Percentiles rank a stretch among this genome's conserved stretches.
Conservation (phyloP, 2,329 filamentous ascomycete species). For the Cladosporium sp. region DNA sequence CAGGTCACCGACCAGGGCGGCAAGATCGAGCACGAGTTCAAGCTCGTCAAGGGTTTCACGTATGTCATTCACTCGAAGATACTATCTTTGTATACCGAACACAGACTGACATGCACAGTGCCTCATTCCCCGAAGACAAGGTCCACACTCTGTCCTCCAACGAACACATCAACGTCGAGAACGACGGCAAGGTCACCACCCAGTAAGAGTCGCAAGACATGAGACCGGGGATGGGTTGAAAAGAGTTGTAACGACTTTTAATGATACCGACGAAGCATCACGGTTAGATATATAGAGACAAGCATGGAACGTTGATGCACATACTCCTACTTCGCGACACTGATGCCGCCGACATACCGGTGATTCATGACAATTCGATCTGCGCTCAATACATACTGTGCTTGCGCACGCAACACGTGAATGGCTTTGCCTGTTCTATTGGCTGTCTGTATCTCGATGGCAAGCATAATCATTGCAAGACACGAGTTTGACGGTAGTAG, state of each 20-base stretch:
- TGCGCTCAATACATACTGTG: neutral
- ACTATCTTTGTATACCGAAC: neutral
- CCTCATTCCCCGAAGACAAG: conserved; percentile 67
- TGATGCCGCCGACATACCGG: neutral
- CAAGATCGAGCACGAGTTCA: conserved; percentile 80
- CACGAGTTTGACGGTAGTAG: neutral
- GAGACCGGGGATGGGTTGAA: neutral
- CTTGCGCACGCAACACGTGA: neutral
- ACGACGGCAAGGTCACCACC: conserved; percentile 67
- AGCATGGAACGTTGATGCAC: neutral
- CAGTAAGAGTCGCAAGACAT: conserved; percentile 53
- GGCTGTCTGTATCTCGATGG: neutral
- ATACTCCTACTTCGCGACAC: neutral
- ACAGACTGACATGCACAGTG: conserved; percentile 53
- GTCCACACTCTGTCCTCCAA: conserved; percentile 66
- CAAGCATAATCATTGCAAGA: neutral
- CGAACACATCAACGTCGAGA: conserved; percentile 77
- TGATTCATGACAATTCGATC: neutral
- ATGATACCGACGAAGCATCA: conserved; percentile 11
- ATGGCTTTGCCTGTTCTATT: neutral
- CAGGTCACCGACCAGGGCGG: conserved; percentile 73
- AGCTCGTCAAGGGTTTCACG: conserved; percentile 89
- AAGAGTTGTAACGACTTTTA: neutral
- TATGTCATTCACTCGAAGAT: conserved; percentile 51
- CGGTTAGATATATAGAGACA: conserved; percentile 17